These are phyloP conservation scores for Trichoderma lentiforme DNA, from an alignment of 2,329 filamentous ascomycete species.

Conservation along the genomic window DNA sequence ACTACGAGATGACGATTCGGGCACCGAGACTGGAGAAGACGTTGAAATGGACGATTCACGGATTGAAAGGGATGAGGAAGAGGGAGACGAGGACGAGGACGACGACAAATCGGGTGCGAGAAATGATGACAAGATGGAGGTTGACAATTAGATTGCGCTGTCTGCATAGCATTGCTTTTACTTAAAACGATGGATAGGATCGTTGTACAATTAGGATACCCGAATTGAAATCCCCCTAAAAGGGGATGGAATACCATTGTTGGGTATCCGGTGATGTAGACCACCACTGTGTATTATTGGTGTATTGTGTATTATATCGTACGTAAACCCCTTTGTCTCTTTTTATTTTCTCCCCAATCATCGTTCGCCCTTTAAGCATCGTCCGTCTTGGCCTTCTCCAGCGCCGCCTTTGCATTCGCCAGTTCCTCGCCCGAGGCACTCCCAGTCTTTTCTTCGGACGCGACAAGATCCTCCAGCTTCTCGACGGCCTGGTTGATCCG, in stretches of 20 bases:
- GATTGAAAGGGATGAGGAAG: conserved; percentile 40
- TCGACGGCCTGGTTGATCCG: conserved; percentile 69
- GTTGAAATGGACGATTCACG: conserved; percentile 54
- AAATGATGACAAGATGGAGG: conserved; percentile 62
- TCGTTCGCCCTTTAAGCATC: not conserved
- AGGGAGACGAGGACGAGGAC: conserved; percentile 25
- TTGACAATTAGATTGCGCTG: conserved; percentile 41
- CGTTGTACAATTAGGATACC: conserved; percentile 24
- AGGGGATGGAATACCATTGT: not conserved
- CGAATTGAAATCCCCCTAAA: not conserved
- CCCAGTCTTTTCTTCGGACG: conserved; percentile 53
- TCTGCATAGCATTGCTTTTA: not conserved
- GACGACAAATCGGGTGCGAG: conserved; percentile 38
- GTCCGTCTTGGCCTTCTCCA: conserved; percentile 47
- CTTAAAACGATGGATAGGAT: conserved; percentile 14
- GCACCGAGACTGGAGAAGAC: conserved; percentile 50
- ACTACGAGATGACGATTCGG: conserved; percentile 29
- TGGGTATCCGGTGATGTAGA: not conserved
- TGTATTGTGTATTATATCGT: not conserved
- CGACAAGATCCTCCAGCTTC: conserved; percentile 73
- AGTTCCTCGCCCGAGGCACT: conserved; percentile 46
- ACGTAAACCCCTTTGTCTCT: not conserved
- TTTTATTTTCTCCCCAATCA: not conserved
- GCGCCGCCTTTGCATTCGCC: conserved; percentile 51
- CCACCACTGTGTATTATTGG: not conserved